Conservation (phyloP, 2,329 filamentous ascomycete genomes). For the Fusarium sacchari region DNA sequence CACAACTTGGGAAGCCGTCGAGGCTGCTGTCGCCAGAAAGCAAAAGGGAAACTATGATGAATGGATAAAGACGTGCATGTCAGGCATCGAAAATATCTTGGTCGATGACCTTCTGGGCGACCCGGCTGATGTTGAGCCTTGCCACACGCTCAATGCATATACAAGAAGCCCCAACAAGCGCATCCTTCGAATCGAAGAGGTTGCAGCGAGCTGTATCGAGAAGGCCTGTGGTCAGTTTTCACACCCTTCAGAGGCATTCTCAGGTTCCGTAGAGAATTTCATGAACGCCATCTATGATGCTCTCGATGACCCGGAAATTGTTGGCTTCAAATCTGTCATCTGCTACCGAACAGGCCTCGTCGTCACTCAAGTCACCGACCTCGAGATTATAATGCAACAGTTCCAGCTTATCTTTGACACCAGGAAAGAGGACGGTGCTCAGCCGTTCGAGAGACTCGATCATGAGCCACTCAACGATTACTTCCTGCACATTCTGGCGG, state of each 20-base stretch:
- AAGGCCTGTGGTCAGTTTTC: slow-evolving; percentile 51
- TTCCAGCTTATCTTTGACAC: slow-evolving; percentile 51
- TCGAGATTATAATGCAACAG: slow-evolving; percentile 53
- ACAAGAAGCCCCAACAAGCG: slow-evolving; percentile 72
- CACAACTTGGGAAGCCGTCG: slow-evolving; percentile 68
- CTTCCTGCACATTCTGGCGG: slow-evolving; percentile 72
- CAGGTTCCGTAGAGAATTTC: slow-evolving; percentile 50
- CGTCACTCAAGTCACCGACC: slow-evolving; percentile 59
- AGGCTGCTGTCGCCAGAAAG: slow-evolving; percentile 54
- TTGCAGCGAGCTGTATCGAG: slow-evolving; percentile 72
- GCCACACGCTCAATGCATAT: slow-evolving; percentile 73
- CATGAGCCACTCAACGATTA: slow-evolving; percentile 74
- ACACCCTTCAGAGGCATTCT: slow-evolving; percentile 41
- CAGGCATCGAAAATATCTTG: slow-evolving; percentile 77
- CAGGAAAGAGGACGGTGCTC: slow-evolving; percentile 14
- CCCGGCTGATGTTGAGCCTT: slow-evolving; percentile 65
- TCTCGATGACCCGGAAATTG: slow-evolving; percentile 73
- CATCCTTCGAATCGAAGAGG: slow-evolving; percentile 80
- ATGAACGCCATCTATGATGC: slow-evolving; percentile 62
- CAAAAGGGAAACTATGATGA: slow-evolving; percentile 59
- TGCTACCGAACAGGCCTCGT: slow-evolving; percentile 82
- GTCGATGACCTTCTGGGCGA: slow-evolving; percentile 80
- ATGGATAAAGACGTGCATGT: slow-evolving; percentile 72
- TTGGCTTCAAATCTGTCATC: slow-evolving; percentile 84
- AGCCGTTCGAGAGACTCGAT: slow-evolving; percentile 64